A percentile compares a stretch with the other conserved stretches of the same genome.
Conservation (phyloP, 805 yeast genomes). For the Zygotorulaspora florentina region DNA sequence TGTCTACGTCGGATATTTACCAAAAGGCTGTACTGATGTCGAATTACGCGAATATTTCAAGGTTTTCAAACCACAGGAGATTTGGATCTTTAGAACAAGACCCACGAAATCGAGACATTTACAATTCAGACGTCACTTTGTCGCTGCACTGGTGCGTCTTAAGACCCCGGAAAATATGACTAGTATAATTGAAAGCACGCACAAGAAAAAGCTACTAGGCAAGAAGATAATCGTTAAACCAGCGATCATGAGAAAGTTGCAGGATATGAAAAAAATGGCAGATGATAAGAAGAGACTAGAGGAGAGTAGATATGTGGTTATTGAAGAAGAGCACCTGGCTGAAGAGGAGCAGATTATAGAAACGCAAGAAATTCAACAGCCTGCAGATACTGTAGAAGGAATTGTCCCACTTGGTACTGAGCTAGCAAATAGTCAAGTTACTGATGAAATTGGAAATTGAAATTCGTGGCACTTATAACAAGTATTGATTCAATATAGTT, state of each 20-base stretch:
- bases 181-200: conserved; percentile 41
- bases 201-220: conserved; percentile 38
- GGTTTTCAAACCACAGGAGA: conserved; percentile 44
- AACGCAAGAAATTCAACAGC: background rate
- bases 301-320: background rate
- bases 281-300: conserved; percentile 14
- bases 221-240: conserved; percentile 37
- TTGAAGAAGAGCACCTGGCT: background rate
- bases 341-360: background rate
- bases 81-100: conserved; percentile 44
- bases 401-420: too few species aligned
- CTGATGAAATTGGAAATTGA: too few species aligned
- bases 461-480: background rate
- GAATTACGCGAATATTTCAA: conserved; percentile 44
- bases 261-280: conserved; percentile 42
- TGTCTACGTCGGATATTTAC: conserved; percentile 42
- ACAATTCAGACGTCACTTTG: conserved; percentile 36
- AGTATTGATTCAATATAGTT: background rate
- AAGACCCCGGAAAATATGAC: conserved; percentile 41
- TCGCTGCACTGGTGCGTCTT: conserved; percentile 51
- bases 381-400: too few species aligned
- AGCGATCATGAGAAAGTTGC: conserved; percentile 42
- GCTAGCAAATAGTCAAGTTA: too few species aligned
- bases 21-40: conserved; percentile 40
- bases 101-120: conserved; percentile 24